Evolutionary conservation across 345 rosid genomes (phyloP).

Genomic region (Arabis hirsuta): DNA sequence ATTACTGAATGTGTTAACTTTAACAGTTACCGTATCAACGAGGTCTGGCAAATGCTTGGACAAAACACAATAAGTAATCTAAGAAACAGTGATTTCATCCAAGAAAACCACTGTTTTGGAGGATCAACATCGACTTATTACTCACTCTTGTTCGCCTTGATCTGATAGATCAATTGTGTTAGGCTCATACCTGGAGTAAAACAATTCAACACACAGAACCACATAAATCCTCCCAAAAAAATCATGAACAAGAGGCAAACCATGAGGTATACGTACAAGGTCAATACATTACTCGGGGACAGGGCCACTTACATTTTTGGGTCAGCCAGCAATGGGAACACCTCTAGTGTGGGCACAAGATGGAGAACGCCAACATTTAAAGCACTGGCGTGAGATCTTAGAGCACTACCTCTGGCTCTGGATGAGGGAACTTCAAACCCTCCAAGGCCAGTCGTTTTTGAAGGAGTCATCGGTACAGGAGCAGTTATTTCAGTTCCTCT

Average conservation of each 20-base stretch:
- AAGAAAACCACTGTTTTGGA: constrained; percentile 8
- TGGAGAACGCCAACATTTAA: constrained; percentile 96
- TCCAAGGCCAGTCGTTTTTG: constrained; percentile 98
- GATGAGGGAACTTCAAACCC: constrained; percentile 99
- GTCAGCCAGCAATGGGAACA: constrained; percentile 83
- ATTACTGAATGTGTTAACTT: background rate
- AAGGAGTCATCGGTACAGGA: constrained; percentile 95
- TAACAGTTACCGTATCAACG: constrained; percentile 75
- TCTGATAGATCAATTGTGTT: constrained; percentile 94
- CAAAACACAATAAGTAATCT: constrained; percentile 40
- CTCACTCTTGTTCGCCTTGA: constrained; percentile 90
- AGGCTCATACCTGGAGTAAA: constrained; percentile 82
- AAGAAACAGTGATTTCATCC: constrained; percentile 3
- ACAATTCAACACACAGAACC: background rate
- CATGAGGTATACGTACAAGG: constrained; percentile 12
- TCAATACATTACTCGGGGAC: constrained; percentile 42
- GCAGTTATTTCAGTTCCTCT: constrained; percentile 97
- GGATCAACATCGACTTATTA: constrained; percentile 25
- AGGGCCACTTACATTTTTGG: constrained; percentile 68
- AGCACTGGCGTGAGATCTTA: constrained; percentile 97
- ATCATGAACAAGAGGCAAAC: constrained; percentile 10
- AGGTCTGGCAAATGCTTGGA: constrained; percentile 95
- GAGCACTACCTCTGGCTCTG: constrained; percentile 63
- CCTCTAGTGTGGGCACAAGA: constrained; percentile 94
- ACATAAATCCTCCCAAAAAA: background rate